phyloP scores from a whole-genome alignment of 345 rosid species.

The Melaleuca alternifolia region DNA sequence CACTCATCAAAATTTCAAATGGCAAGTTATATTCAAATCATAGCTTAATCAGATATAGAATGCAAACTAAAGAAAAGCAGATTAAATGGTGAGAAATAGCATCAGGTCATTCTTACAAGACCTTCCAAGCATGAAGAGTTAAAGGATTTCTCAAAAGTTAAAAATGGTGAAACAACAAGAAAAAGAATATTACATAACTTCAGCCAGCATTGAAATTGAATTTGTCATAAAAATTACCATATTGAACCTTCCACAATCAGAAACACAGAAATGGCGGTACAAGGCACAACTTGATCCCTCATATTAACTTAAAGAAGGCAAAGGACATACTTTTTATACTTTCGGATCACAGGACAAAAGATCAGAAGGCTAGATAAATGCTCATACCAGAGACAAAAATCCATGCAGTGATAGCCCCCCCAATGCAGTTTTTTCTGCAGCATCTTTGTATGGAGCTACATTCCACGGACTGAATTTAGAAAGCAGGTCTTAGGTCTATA shows the following conservation, averaged over 20 bases:
- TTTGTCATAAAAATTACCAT: neutral
- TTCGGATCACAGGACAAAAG: neutral
- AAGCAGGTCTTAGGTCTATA: neutral
- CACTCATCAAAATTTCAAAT: neutral
- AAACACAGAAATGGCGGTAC: neutral
- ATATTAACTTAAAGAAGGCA: neutral
- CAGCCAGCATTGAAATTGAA: neutral
- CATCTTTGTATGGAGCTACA: conserved; percentile 69
- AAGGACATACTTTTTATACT: neutral
- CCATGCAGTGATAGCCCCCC: conserved; percentile 63
- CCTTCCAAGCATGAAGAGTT: neutral
- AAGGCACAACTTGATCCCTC: neutral
- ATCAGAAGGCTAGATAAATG: neutral
- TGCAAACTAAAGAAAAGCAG: neutral
- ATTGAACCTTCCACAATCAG: neutral
- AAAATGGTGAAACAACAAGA: neutral
- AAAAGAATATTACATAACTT: neutral
- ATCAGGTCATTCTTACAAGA: neutral
- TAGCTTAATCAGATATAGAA: neutral
- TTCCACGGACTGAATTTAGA: conserved; percentile 68
- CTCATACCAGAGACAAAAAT: conserved; percentile 70
- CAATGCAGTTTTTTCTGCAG: conserved; percentile 51
- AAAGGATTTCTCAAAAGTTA: neutral
- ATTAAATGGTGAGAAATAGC: neutral
- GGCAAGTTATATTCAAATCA: neutral